Evolutionary conservation across 768 basidiomycete genomes (phyloP).

Genomic region (Hypsizygus marmoreus): DNA sequence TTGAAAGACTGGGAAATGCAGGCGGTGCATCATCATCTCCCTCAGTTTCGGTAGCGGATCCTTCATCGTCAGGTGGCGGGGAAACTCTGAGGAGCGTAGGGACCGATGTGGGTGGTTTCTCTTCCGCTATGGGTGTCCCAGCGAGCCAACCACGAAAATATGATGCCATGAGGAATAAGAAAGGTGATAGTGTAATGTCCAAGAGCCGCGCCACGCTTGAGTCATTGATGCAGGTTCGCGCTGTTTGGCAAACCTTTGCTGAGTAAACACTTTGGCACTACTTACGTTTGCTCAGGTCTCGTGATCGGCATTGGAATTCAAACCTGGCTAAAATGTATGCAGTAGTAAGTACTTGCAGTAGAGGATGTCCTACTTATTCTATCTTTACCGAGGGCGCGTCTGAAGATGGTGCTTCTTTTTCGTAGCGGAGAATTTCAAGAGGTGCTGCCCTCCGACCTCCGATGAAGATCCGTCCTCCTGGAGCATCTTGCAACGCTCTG

Average conservation of each 20-base stretch:
- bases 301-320: not conserved
- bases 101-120: constrained; percentile 21
- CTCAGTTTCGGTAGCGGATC: constrained; percentile 26
- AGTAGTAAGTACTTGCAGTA: not conserved
- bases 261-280: constrained; percentile 3
- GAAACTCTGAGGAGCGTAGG: constrained; percentile 40
- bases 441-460: constrained; percentile 24
- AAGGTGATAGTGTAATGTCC: not conserved
- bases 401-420: not conserved
- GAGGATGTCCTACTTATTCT: not conserved
- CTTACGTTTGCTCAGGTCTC: not conserved
- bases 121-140: constrained; percentile 31
- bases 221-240: too few species aligned
- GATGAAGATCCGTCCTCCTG: constrained; percentile 38
- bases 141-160: constrained; percentile 63
- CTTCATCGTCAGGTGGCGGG: constrained; percentile 44
- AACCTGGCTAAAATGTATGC: not conserved
- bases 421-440: constrained; percentile 24
- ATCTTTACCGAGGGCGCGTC: constrained; percentile 7
- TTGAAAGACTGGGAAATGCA: constrained; percentile 70
- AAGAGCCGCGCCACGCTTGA: too few species aligned
- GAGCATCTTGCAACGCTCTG: constrained; percentile 41
- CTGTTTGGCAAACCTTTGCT: too few species aligned
- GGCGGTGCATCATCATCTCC: constrained; percentile 63
- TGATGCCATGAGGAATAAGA: constrained; percentile 45